These are phyloP conservation scores for Pythium oligandrum DNA, from an alignment of 352 stramenopile genomes.

Conservation along the genomic window DNA sequence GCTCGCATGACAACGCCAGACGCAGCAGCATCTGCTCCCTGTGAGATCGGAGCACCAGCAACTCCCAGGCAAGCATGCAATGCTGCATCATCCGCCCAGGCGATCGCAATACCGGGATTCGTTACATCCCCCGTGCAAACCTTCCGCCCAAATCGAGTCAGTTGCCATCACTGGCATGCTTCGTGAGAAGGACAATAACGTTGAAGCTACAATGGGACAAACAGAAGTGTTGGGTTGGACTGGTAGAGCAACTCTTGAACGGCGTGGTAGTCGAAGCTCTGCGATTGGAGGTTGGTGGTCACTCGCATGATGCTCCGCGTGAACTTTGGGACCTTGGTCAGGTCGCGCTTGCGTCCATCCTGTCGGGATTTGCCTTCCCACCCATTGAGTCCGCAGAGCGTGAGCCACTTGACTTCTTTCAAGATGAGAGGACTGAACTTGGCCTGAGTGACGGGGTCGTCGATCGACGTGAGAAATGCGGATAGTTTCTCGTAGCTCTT, in stretches of 20 bases:
- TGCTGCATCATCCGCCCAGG: conserved; percentile 9
- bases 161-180: too few species aligned
- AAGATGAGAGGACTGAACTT: conserved; percentile 48
- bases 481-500: conserved; percentile 69
- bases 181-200: too few species aligned
- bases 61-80: conserved; percentile 9
- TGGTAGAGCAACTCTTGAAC: conserved; percentile 68
- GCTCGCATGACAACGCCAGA: conserved; percentile 14
- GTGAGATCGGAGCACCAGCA: not conserved
- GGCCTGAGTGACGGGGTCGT: conserved; percentile 44
- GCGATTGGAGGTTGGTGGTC: conserved; percentile 48
- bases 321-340: conserved; percentile 40
- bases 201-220: conserved; percentile 23
- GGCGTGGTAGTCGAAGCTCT: conserved; percentile 67
- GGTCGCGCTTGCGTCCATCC: conserved; percentile 47
- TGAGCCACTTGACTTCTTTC: conserved; percentile 61
- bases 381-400: conserved; percentile 55
- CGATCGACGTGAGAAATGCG: conserved; percentile 37
- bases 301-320: conserved; percentile 50
- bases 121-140: conserved; percentile 7
- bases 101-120: conserved; percentile 12
- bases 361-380: conserved; percentile 60
- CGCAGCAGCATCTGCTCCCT: conserved; percentile 11
- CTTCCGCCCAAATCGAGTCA: conserved; percentile 11
- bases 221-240: conserved; percentile 61